Base-by-base conservation (phyloP, 352 stramenopile species). In the Globisporangium takayamanum region DNA sequence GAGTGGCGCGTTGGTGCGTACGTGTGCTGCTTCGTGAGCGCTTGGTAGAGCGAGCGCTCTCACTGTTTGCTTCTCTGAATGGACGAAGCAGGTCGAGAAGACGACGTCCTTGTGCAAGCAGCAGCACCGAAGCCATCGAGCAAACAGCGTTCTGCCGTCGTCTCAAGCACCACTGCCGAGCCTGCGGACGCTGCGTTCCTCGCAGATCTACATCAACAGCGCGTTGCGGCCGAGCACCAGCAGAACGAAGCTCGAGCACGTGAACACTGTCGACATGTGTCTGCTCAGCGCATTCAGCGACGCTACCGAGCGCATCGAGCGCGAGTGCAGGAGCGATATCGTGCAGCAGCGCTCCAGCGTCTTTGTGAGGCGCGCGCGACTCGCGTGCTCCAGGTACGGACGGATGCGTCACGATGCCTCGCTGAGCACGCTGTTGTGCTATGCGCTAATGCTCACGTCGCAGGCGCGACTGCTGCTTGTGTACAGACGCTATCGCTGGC, bases 1-100 rank as follows among this genome's bases (percentile, higher is more conserved):
- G 67, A 80, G 51, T 80, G 72, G 72, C 69, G 72, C 3, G 61
- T 66, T 44, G 66, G 70, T 76, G 57, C 36, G 64, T 50, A 1
- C 12, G 18, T 14, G 26, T 41, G 11, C 33, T 11, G 2, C 33
- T 10, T 12, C 5, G 7, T 39, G 33, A 14, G 33, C 33, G 7
- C 33, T 10, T 39, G 33, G 5, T 12, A 5, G 33, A 39, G 33
- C 33, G 5, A 39, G 33, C 0, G 33, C 5, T 39, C 33, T 39
- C 33, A 39, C 33, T 39, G 33, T 11, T 3, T 7, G 33, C 6
- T 12, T 8, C 11, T 53, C 28, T 39, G 33, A 12, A 39, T 39
- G 33, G 11, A 7, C 8, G 15, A 7, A 6, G 7, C 52, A 64
- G 42, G 42, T 7, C 53, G 66, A 36, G 71, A 80, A 58, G 49